Evolutionary conservation across 2,329 filamentous ascomycete genomes (phyloP).

Genomic region (Aspergillus flavus): DNA sequence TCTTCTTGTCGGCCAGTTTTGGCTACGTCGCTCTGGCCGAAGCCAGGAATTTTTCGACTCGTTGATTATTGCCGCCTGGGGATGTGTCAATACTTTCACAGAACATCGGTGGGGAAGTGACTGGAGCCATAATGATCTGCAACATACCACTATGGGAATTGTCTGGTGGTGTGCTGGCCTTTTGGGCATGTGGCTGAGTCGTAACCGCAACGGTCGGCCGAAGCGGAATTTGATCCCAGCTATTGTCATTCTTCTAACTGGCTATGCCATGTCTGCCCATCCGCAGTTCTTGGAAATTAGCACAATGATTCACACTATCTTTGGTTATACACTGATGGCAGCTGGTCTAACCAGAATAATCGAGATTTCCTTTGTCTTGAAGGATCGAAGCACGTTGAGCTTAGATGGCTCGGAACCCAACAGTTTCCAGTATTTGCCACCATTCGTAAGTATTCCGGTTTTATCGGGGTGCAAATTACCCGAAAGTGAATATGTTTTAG

Average conservation of each 20-base stretch:
- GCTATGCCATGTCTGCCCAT: conserved; percentile 93
- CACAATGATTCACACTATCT: conserved; percentile 83
- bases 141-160: conserved; percentile 99
- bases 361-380: conserved; percentile 85
- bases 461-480: neutral
- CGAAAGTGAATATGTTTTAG: conserved; percentile 9
- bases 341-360: conserved; percentile 82
- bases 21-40: conserved; percentile 78
- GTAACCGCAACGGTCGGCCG: conserved; percentile 77
- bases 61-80: conserved; percentile 87
- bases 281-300: conserved; percentile 82
- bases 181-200: conserved; percentile 88
- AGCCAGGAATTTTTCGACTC: conserved; percentile 98
- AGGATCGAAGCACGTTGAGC: conserved; percentile 67
- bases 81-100: conserved; percentile 96
- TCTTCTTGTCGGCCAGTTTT: conserved; percentile 83
- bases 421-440: conserved; percentile 71
- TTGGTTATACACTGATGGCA: conserved; percentile 94
- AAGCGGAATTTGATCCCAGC: conserved; percentile 92
- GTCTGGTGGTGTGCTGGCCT: conserved; percentile 97
- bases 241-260: conserved; percentile 87
- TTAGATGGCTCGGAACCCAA: conserved; percentile 71
- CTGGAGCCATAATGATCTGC: conserved; percentile 93
- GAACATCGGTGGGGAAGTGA: conserved; percentile 89
- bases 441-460: conserved; percentile 62